Percentiles rank a stretch among this genome's conserved stretches.
Evolutionary conservation across 164 flowering plant genomes (phyloP).

Genomic region (Santalum album): DNA sequence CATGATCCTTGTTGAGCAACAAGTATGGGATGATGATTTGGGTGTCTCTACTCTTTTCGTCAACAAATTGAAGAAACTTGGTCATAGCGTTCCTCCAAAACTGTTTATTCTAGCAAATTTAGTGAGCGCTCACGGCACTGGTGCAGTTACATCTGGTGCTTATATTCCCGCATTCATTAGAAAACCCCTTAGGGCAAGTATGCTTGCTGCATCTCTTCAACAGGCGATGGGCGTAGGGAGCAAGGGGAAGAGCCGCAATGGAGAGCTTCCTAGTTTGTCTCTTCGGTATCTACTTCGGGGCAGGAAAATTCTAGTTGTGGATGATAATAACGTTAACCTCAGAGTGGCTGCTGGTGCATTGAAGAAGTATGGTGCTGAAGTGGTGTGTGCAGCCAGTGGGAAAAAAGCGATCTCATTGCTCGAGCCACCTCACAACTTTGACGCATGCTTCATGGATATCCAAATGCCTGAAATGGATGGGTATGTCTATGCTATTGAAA

Average conservation of each 20-base stretch:
- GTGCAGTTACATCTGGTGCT: constrained; percentile 15
- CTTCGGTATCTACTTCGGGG: constrained; percentile 59
- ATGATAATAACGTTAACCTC: constrained; percentile 80
- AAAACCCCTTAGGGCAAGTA: constrained; percentile 83
- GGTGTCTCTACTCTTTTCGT: constrained; percentile 20
- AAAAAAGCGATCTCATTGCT: constrained; percentile 50
- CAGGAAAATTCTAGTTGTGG: constrained; percentile 73
- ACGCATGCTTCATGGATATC: constrained; percentile 98
- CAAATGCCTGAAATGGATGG: constrained; percentile 99
- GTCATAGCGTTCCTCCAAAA: constrained; percentile 31
- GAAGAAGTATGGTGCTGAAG: constrained; percentile 89
- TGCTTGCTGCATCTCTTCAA: constrained; percentile 73
- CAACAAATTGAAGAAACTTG: constrained; percentile 23
- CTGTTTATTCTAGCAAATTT: constrained; percentile 58
- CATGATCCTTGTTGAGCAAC: constrained; percentile 71
- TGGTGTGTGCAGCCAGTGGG: constrained; percentile 64
- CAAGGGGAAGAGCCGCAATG: constrained; percentile 38
- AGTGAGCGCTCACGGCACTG: constrained; percentile 18
- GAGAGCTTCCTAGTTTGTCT: constrained; percentile 35
- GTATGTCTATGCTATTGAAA: constrained; percentile 25
- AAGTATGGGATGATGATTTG: constrained; percentile 55
- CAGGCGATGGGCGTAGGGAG: constrained; percentile 61
- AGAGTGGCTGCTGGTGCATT: constrained; percentile 84
- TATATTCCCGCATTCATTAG: constrained; percentile 37
- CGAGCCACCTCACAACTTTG: constrained; percentile 67